Evolutionary conservation across 352 stramenopile species (phyloP).

Genomic region (Thraustochytrium striatum): DNA sequence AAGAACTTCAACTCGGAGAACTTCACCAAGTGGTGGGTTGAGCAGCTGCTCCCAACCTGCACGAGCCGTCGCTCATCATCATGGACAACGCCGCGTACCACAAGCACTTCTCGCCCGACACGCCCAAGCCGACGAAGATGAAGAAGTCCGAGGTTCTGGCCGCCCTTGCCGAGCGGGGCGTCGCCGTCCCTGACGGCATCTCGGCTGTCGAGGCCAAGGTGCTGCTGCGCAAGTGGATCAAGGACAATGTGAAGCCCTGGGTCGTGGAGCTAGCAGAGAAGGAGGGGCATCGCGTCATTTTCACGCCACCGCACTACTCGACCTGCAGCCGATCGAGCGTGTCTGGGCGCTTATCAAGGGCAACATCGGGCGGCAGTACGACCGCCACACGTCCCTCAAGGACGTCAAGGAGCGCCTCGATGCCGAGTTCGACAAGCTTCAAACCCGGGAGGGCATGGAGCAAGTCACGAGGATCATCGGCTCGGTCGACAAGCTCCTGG

Average conservation of each 20-base stretch:
- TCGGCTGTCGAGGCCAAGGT: conserved; percentile 9
- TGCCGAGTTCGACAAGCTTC: conserved; percentile 46
- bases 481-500: not conserved
- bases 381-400: conserved; percentile 14
- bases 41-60: not conserved
- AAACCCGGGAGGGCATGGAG: conserved; percentile 49
- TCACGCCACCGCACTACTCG: conserved; percentile 52
- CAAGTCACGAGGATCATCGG: not conserved
- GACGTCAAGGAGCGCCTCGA: conserved; percentile 46
- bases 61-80: conserved; percentile 32
- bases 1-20: conserved; percentile 50
- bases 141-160: not conserved
- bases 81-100: conserved; percentile 54
- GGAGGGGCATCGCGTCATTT: conserved; percentile 36
- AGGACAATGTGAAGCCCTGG: conserved; percentile 2
- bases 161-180: not conserved
- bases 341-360: conserved; percentile 53
- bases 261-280: conserved; percentile 31
- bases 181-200: not conserved
- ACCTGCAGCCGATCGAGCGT: conserved; percentile 52
- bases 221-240: conserved; percentile 18
- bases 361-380: conserved; percentile 47
- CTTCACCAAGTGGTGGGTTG: conserved; percentile 38
- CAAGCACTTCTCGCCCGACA: not conserved
- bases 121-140: conserved; percentile 8